Evolutionary conservation across 2,329 filamentous ascomycete genomes (phyloP).

Genomic region (Phialocephala subalpina): DNA sequence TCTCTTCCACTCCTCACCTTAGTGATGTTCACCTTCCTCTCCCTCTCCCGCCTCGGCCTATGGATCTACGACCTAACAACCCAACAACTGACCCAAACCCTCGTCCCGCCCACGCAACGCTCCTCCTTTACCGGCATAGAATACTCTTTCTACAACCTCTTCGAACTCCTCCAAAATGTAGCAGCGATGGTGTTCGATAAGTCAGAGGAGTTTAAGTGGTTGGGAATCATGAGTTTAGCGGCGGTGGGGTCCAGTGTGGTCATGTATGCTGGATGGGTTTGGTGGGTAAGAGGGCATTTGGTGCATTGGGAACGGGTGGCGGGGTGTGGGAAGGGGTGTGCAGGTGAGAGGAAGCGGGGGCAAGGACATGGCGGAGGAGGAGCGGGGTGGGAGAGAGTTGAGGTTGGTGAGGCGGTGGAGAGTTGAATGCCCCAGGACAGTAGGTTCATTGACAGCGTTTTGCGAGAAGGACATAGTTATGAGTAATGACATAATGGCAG

Average conservation of each 20-base stretch:
- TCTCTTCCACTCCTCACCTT: conserved; percentile 42
- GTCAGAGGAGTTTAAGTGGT: conserved; percentile 49
- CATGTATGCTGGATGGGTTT: conserved; percentile 50
- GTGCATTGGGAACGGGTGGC: conserved; percentile 49
- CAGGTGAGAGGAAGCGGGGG: conserved; percentile 21
- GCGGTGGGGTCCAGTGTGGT: conserved; percentile 44
- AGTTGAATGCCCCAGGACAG: background rate
- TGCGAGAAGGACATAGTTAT: background rate
- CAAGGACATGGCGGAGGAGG: background rate
- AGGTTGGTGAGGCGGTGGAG: background rate
- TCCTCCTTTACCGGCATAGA: conserved; percentile 54
- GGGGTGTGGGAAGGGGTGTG: conserved; percentile 23
- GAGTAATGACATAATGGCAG: too few relatives aligned
- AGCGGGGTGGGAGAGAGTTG: background rate
- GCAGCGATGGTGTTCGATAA: conserved; percentile 47
- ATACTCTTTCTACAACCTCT: conserved; percentile 49
- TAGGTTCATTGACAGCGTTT: background rate
- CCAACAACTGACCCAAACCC: conserved; percentile 54
- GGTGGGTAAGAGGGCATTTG: conserved; percentile 48
- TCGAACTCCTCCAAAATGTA: conserved; percentile 49
- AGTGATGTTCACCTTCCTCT: conserved; percentile 50
- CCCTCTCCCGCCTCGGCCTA: conserved; percentile 52
- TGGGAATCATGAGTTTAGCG: conserved; percentile 48
- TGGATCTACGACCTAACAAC: conserved; percentile 55
- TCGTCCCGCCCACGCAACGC: conserved; percentile 43